Conservation (phyloP, 2,329 filamentous ascomycete genomes). For the Sodiomyces alkalinus region DNA sequence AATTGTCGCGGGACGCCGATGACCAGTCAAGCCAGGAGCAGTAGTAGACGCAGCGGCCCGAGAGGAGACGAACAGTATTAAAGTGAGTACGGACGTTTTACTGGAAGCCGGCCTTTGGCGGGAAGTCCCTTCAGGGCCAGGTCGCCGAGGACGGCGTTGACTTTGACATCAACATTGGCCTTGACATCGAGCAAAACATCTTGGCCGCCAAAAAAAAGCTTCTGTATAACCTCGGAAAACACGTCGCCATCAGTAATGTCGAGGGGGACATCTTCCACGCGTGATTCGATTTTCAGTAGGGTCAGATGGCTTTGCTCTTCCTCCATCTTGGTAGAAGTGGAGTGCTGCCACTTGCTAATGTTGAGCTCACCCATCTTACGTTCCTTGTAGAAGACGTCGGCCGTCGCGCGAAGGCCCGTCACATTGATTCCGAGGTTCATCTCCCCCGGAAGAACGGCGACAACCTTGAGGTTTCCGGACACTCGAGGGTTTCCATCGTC, state of each 20-base stretch:
- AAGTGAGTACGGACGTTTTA: slow-evolving; percentile 78
- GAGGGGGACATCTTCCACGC: slow-evolving; percentile 64
- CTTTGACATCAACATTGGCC: slow-evolving; percentile 68
- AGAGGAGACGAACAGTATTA: slow-evolving; percentile 23
- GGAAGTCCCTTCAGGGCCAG: slow-evolving; percentile 74
- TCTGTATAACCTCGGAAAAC: slow-evolving; percentile 68
- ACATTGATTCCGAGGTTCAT: slow-evolving; percentile 79
- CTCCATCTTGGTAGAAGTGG: slow-evolving; percentile 60
- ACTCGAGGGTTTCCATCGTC: slow-evolving; percentile 56
- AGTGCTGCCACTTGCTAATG: slow-evolving; percentile 66
- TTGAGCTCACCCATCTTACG: slow-evolving; percentile 70
- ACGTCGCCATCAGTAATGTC: slow-evolving; percentile 67
- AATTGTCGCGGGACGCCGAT: no score
- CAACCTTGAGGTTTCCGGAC: slow-evolving; percentile 67
- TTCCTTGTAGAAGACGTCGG: slow-evolving; percentile 66
- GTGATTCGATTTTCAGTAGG: slow-evolving; percentile 57
- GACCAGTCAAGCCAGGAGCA: no score
- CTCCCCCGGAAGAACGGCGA: slow-evolving; percentile 66
- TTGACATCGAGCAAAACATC: slow-evolving; percentile 58
- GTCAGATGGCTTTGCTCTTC: slow-evolving; percentile 40
- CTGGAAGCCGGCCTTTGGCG: slow-evolving; percentile 68
- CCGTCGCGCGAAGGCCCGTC: slow-evolving; percentile 56
- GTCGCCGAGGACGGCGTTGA: slow-evolving; percentile 67
- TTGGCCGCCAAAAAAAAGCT: slow-evolving; percentile 59
- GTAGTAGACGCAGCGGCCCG: slow-evolving; percentile 3